Percentiles rank a stretch among this genome's conserved stretches.
Conservation (phyloP, 345 rosid species). For the Streptanthus diversifolius region DNA sequence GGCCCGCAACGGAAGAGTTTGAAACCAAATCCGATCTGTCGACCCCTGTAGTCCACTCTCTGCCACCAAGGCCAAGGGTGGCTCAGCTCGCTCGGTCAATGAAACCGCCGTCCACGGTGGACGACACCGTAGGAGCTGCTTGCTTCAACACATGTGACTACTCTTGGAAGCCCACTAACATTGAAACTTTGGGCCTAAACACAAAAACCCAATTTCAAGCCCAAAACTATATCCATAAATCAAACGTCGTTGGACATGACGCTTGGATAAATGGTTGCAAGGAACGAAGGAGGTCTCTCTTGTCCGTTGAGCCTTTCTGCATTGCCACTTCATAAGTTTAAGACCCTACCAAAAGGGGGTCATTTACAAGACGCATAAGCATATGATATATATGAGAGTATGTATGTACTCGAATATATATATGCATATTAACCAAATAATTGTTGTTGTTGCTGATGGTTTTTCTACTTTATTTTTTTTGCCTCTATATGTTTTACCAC, state of each 20-base stretch:
- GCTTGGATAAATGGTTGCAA: slow-evolving; percentile 63
- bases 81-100: slow-evolving; percentile 38
- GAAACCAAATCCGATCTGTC: slow-evolving; percentile 27
- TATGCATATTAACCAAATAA: slow-evolving; percentile 32
- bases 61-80: slow-evolving; percentile 52
- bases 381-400: slow-evolving; percentile 24
- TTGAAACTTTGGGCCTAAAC: neutral
- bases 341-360: neutral
- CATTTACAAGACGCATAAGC: slow-evolving; percentile 21
- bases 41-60: slow-evolving; percentile 48
- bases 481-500: slow-evolving; percentile 29
- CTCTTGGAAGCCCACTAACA: slow-evolving; percentile 37
- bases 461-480: slow-evolving; percentile 29
- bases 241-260: neutral
- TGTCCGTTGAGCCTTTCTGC: slow-evolving; percentile 60
- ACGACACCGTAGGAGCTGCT: slow-evolving; percentile 27
- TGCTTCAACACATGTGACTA: slow-evolving; percentile 68
- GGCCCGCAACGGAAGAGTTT: slow-evolving; percentile 36
- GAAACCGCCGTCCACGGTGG: slow-evolving; percentile 26
- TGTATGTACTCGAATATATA: slow-evolving; percentile 16
- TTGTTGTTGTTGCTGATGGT: slow-evolving; percentile 26
- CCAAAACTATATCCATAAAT: slow-evolving; percentile 8
- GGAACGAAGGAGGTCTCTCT: slow-evolving; percentile 60
- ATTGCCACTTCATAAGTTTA: slow-evolving; percentile 63
- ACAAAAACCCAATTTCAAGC: slow-evolving; percentile 19